Percentiles rank a stretch among this genome's conserved stretches.
phyloP scores from a whole-genome alignment of 2,329 filamentous ascomycete genomes.

The Zymoseptoria crescenta region DNA sequence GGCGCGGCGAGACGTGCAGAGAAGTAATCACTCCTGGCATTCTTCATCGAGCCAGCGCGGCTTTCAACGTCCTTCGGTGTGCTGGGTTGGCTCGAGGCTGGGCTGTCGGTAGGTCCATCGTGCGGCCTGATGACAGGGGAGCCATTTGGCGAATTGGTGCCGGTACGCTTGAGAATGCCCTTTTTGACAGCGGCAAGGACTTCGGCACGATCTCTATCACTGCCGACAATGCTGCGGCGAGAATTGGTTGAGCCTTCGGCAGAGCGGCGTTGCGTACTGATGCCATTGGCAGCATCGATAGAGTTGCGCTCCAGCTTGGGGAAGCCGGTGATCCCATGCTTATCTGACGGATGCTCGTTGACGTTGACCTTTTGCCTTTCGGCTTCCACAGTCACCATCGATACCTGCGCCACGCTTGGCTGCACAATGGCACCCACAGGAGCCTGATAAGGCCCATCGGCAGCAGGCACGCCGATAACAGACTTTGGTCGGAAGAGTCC shows the following conservation, averaged over 20 bases:
- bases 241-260: conserved; percentile 55
- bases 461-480: conserved; percentile 65
- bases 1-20: conserved; percentile 60
- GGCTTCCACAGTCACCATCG: conserved; percentile 92
- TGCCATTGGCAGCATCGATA: conserved; percentile 51
- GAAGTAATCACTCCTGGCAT: conserved; percentile 86
- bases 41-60: conserved; percentile 31
- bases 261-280: conserved; percentile 27
- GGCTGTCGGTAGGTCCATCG: conserved; percentile 63
- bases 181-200: conserved; percentile 88
- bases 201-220: conserved; percentile 83
- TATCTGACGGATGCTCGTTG: conserved; percentile 59
- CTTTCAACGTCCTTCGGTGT: conserved; percentile 75
- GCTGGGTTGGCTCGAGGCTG: conserved; percentile 76
- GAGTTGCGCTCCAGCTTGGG: conserved; percentile 79
- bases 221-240: conserved; percentile 83
- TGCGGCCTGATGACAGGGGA: conserved; percentile 59
- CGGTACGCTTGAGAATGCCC: conserved; percentile 83
- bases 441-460: conserved; percentile 57
- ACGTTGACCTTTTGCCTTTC: conserved; percentile 79
- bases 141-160: conserved; percentile 55
- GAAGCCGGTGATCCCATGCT: conserved; percentile 70
- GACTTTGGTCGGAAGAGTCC: conserved; percentile 95
- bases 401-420: conserved; percentile 73
- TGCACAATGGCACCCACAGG: conserved; percentile 18